phyloP scores from a whole-genome alignment of 2,329 filamentous ascomycete species.

The Diaporthe sp. region DNA sequence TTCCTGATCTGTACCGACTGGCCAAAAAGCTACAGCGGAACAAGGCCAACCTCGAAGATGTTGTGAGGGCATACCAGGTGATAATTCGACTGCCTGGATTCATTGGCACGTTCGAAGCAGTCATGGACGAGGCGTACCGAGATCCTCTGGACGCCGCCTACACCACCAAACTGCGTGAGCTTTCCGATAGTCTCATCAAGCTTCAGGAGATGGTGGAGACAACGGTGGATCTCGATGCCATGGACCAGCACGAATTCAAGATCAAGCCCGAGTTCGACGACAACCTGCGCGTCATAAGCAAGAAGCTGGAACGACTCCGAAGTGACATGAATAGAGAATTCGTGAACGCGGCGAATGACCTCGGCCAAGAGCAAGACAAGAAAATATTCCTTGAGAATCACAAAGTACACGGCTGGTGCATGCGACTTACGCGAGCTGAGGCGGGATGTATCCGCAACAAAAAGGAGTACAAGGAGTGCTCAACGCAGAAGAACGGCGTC shows the following conservation, averaged over 20 bases:
- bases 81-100: slow-evolving; percentile 92
- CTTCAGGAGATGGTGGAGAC: slow-evolving; percentile 99
- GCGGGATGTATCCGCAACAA: slow-evolving; percentile 95
- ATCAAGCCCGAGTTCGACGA: slow-evolving; percentile 99
- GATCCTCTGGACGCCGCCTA: slow-evolving; percentile 89
- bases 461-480: slow-evolving; percentile 90
- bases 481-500: slow-evolving; percentile 98
- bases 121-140: slow-evolving; percentile 96
- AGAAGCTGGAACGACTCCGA: slow-evolving; percentile 88
- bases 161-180: slow-evolving; percentile 83
- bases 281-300: slow-evolving; percentile 85
- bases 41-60: slow-evolving; percentile 92
- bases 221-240: slow-evolving; percentile 93
- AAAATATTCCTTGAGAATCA: slow-evolving; percentile 98
- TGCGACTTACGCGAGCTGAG: slow-evolving; percentile 91
- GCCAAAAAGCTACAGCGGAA: slow-evolving; percentile 96
- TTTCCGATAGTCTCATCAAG: slow-evolving; percentile 84
- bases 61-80: slow-evolving; percentile 95
- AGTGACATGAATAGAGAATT: slow-evolving; percentile 89
- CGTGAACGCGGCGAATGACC: slow-evolving; percentile 79
- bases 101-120: slow-evolving; percentile 86
- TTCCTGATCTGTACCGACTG: slow-evolving; percentile 93
- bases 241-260: slow-evolving; percentile 97
- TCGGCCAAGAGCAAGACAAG: slow-evolving; percentile 95
- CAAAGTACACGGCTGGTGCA: slow-evolving; percentile 95